A percentile compares a stretch with the other conserved stretches of the same genome.
Evolutionary conservation across 805 yeast species (phyloP).

Genomic region (Teunomyces lycoperdinae): DNA sequence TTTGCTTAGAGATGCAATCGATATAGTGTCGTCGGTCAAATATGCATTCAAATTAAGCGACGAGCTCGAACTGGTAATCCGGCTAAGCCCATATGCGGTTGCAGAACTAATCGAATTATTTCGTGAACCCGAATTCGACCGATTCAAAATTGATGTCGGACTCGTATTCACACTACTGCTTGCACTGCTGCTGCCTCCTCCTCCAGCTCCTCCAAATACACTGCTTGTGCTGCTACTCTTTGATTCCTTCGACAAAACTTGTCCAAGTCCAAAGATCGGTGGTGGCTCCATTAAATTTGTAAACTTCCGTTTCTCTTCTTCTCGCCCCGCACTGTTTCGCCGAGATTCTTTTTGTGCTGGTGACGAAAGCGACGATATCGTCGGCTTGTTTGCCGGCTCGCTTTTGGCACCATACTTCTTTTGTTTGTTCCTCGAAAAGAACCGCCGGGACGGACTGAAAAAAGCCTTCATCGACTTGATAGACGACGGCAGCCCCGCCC

Average conservation of each 20-base stretch:
- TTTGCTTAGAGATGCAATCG: not conserved
- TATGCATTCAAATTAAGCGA: conserved; percentile 42
- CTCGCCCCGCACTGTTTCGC: conserved; percentile 5
- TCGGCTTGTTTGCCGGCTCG: conserved; percentile 16
- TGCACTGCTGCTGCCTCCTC: not conserved
- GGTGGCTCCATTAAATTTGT: conserved; percentile 38
- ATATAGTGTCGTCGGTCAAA: conserved; percentile 31
- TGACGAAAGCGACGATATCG: conserved; percentile 33
- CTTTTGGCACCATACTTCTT: conserved; percentile 1
- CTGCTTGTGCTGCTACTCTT: not conserved
- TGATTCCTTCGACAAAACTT: not conserved
- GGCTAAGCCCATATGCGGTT: conserved; percentile 22
- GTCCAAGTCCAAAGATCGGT: conserved; percentile 24
- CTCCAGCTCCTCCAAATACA: not conserved
- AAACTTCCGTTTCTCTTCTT: conserved; percentile 12
- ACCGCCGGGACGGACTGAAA: conserved; percentile 40
- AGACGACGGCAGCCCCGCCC: conserved; percentile 37
- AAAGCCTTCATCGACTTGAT: conserved; percentile 22
- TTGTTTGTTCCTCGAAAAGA: conserved; percentile 26
- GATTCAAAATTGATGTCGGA: not conserved
- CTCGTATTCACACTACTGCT: conserved; percentile 2
- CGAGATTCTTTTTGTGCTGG: conserved; percentile 11
- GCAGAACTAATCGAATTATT: conserved; percentile 27
- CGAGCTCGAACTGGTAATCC: conserved; percentile 39
- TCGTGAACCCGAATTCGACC: conserved; percentile 15